Evolutionary conservation across 2,329 filamentous ascomycete genomes (phyloP), one percentile per base, ranked within the genome.

Genomic region (Neonectria sp.): DNA sequence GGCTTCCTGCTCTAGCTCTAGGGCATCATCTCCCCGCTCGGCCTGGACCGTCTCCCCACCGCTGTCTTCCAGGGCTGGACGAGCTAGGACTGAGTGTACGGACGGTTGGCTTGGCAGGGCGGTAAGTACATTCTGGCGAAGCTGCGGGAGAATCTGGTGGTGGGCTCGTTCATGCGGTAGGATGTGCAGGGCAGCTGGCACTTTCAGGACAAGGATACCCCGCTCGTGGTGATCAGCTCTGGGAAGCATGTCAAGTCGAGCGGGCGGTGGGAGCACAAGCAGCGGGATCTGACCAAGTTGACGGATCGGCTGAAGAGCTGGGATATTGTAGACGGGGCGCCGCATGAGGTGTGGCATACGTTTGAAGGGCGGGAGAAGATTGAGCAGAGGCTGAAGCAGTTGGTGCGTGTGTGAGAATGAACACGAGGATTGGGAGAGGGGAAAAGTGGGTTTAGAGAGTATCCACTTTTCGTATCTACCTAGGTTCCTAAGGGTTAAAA

Each of bases 81-180:
- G 1, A 90, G 93, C 43, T 90, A 92, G 78, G 95, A 98, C 79
- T 92, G 96, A 11, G 90, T 97, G 12, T 97, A 93, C 80, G 96
- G 96, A 13, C 88, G 90, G 51, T 90, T 91, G 6, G 90, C 94
- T 0, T 92, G 94, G 77, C 94, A 97, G 80, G 87, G 86, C 27
- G 93, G 93, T 68, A 97, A 95, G 79, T 92, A 89, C 79, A 92
- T 98, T 80, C 97, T 97, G 79, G 93, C 95, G 5, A 93, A 95
- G 81, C 86, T 99, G 63, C 96, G 99, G 81, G 96, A 99, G 83
- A 95, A 92, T 71, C 86, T 98, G 1, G 94, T 98, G 35, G 95
- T 95, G 0, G 89, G 91, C 71, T 94, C 93, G 1, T 89, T 98
- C 72, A 94, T 94, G 15, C 92, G 91, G 79, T 93, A 93, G 37